Evolutionary conservation across 2,329 filamentous ascomycete species (phyloP).

Genomic region (Phyllosticta capitalensis): DNA sequence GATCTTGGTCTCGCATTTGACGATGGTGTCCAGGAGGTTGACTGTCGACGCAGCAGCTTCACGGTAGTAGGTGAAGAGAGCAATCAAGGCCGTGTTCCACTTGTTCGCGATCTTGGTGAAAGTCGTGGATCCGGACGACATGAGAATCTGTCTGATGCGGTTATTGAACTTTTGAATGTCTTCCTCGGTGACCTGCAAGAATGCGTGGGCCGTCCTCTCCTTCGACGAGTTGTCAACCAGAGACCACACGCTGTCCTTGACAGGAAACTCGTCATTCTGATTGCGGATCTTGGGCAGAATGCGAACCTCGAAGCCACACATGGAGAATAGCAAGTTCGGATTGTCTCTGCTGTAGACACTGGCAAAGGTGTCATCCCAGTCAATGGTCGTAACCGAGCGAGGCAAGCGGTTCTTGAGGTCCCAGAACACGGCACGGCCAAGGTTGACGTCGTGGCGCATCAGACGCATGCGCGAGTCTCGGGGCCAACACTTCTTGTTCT

Average conservation of each 20-base stretch:
- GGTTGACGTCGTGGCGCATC: conserved; percentile 97
- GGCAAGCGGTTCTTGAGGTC: conserved; percentile 95
- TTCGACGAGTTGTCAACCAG: conserved; percentile 94
- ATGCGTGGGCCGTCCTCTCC: conserved; percentile 92
- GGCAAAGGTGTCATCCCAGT: conserved; percentile 98
- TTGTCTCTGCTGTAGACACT: conserved; percentile 98
- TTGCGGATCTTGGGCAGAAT: conserved; percentile 94
- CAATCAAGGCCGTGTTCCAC: conserved; percentile 97
- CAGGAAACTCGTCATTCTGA: conserved; percentile 88
- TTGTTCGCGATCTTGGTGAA: conserved; percentile 99
- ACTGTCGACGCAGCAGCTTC: conserved; percentile 96
- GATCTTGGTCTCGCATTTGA: conserved; percentile 99
- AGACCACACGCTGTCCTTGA: conserved; percentile 98
- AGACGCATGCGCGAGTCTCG: conserved; percentile 94
- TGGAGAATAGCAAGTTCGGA: conserved; percentile 91
- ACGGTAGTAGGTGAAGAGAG: conserved; percentile 96
- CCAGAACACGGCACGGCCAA: conserved; percentile 97
- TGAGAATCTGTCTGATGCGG: conserved; percentile 92
- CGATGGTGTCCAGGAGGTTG: conserved; percentile 87
- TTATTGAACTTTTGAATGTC: conserved; percentile 99
- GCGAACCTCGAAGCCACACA: conserved; percentile 96
- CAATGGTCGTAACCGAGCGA: conserved; percentile 89
- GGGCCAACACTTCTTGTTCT: conserved; percentile 99
- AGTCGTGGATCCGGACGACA: conserved; percentile 98
- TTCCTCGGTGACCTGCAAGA: conserved; percentile 94